Conservation (phyloP, 805 yeast species). For the Yamadazyma nakazawae region DNA sequence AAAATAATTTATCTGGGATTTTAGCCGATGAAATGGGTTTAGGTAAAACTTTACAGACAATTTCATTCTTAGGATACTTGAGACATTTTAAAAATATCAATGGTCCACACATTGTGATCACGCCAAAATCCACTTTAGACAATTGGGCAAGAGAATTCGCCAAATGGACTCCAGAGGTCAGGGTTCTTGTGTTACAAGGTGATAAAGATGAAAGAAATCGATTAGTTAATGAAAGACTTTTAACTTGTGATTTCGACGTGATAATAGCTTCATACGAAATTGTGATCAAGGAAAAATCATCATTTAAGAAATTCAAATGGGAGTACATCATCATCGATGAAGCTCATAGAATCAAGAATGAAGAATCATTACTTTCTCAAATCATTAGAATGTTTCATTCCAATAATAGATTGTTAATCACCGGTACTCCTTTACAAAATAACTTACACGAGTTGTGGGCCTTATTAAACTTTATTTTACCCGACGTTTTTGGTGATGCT, state of each 20-base stretch:
- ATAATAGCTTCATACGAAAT: conserved; percentile 72
- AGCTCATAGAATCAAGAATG: conserved; percentile 81
- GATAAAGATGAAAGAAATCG: conserved; percentile 64
- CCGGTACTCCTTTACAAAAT: conserved; percentile 82
- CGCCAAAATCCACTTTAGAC: conserved; percentile 77
- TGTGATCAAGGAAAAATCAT: conserved; percentile 68
- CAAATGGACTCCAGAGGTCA: conserved; percentile 78
- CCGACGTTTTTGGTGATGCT: conserved; percentile 73
- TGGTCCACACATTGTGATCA: conserved; percentile 75
- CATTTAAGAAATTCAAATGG: conserved; percentile 68
- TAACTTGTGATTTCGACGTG: conserved; percentile 68
- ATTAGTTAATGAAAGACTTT: conserved; percentile 47
- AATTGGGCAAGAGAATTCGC: conserved; percentile 78
- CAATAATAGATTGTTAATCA: conserved; percentile 64
- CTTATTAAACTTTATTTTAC: conserved; percentile 66
- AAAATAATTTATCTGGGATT: conserved; percentile 69
- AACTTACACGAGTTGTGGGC: conserved; percentile 84
- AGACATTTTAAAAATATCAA: conserved; percentile 55
- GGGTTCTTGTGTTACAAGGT: conserved; percentile 68
- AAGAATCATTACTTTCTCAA: conserved; percentile 67
- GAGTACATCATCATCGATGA: conserved; percentile 77
- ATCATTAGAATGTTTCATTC: conserved; percentile 72
- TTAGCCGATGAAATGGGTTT: conserved; percentile 86
- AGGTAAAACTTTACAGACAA: conserved; percentile 79
- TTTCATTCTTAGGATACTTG: conserved; percentile 69